These are phyloP conservation scores for Tilletia setariae DNA, from an alignment of 1,284 basidiomycete genomes.

Conservation along the genomic window DNA sequence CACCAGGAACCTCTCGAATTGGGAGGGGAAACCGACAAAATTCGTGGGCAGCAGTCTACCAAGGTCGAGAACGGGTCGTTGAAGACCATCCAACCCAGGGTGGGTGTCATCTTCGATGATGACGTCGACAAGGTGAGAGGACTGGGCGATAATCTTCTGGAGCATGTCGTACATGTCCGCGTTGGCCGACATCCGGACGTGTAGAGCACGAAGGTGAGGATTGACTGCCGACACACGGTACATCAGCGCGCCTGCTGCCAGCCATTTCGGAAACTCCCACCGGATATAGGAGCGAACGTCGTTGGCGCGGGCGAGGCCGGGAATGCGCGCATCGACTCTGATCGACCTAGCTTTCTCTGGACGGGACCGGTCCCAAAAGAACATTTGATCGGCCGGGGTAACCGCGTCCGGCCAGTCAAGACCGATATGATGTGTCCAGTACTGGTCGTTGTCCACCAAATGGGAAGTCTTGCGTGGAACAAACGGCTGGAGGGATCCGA, in stretches of 20 bases:
- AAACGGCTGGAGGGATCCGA: too few relatives aligned
- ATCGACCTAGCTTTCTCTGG: not conserved
- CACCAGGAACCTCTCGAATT: not conserved
- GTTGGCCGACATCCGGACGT: not conserved
- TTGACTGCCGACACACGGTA: not conserved
- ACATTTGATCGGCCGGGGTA: not conserved
- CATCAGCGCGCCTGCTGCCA: not conserved
- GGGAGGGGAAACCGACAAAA: not conserved
- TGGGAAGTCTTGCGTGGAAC: too few relatives aligned
- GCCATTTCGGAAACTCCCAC: not conserved
- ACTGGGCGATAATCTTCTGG: not conserved
- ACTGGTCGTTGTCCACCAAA: too few relatives aligned
- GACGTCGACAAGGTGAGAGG: not conserved
- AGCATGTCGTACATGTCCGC: not conserved
- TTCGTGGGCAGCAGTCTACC: not conserved
- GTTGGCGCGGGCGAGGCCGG: not conserved
- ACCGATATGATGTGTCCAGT: not conserved
- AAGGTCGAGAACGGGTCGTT: not conserved
- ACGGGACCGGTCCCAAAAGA: not conserved
- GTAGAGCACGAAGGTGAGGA: not conserved
- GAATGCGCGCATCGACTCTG: not conserved
- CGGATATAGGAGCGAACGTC: not conserved
- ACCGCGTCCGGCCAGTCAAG: not conserved
- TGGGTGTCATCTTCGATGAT: not conserved
- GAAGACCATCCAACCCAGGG: not conserved